Evolutionary conservation across 2,329 filamentous ascomycete species (phyloP).

Genomic region (Dothistroma septosporum): DNA sequence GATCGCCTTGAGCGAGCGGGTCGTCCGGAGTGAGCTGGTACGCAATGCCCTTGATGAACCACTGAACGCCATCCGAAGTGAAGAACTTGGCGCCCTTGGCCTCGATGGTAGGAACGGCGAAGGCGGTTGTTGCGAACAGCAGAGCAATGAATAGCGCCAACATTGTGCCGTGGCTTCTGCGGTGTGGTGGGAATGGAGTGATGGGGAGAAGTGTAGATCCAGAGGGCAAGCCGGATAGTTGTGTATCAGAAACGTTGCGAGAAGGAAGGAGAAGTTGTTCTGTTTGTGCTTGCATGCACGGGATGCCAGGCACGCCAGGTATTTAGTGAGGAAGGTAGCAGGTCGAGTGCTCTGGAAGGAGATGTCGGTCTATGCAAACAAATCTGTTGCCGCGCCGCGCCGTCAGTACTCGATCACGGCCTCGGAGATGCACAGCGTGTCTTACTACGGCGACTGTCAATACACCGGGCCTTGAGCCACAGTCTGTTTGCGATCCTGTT

Average conservation of each 20-base stretch:
- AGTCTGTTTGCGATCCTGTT: background rate
- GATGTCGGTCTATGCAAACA: background rate
- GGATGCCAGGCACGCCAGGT: background rate
- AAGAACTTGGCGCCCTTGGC: conserved; percentile 79
- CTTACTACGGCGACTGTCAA: background rate
- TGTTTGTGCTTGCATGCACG: background rate
- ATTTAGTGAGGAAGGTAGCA: background rate
- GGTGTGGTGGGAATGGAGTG: background rate
- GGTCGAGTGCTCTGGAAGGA: background rate
- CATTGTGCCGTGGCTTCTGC: conserved; percentile 1
- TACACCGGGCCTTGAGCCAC: background rate
- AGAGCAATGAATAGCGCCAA: conserved; percentile 13
- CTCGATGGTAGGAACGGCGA: conserved; percentile 54
- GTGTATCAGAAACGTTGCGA: background rate
- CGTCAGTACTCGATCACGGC: background rate
- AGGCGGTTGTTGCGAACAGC: conserved; percentile 33
- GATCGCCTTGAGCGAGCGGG: conserved; percentile 68
- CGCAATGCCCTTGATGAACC: conserved; percentile 67
- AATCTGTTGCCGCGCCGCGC: background rate
- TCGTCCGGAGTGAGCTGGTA: conserved; percentile 59
- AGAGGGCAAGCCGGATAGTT: background rate
- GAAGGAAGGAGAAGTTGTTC: background rate
- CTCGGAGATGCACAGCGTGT: background rate
- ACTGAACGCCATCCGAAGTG: conserved; percentile 72
- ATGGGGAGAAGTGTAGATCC: background rate